phyloP scores from a whole-genome alignment of 2,329 filamentous ascomycete genomes.

The Arthrobotrys entomopaga region DNA sequence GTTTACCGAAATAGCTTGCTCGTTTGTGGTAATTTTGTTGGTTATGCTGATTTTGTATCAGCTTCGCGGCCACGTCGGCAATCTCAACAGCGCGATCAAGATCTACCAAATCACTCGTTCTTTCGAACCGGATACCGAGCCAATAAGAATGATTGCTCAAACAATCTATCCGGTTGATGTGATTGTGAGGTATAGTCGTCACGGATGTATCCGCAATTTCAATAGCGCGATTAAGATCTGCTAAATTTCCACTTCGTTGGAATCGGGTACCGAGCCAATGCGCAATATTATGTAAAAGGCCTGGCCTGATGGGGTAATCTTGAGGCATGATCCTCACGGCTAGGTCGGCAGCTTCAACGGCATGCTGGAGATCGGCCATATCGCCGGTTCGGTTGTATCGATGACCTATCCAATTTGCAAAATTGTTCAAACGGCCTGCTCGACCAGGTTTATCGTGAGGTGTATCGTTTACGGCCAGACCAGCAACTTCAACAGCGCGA shows the following conservation, averaged over 20 bases:
- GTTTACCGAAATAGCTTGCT: not conserved
- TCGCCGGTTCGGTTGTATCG: constrained; percentile 9
- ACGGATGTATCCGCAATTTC: constrained; percentile 6
- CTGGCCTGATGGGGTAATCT: not conserved
- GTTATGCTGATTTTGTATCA: not conserved
- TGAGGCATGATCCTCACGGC: constrained; percentile 4
- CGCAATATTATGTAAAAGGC: constrained; percentile 13
- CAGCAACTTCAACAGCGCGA: constrained; percentile 7
- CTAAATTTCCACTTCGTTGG: not conserved
- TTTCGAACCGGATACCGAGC: constrained; percentile 5
- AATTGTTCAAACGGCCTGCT: not conserved
- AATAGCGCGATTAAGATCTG: constrained; percentile 16
- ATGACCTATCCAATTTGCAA: not conserved
- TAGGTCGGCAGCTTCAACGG: constrained; percentile 6
- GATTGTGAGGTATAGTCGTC: not conserved
- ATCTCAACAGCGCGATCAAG: constrained; percentile 20
- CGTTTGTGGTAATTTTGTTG: not conserved
- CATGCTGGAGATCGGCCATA: constrained; percentile 3
- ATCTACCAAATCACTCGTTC: not conserved
- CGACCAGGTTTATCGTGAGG: not conserved
- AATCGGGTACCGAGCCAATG: not conserved
- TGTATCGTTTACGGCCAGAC: constrained; percentile 1
- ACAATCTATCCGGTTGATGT: not conserved
- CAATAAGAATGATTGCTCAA: not conserved
- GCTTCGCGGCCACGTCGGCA: not conserved